Evolutionary conservation across 225 moss, liverwort and hornwort genomes (phyloP).

Genomic region (Ulota crispa): DNA sequence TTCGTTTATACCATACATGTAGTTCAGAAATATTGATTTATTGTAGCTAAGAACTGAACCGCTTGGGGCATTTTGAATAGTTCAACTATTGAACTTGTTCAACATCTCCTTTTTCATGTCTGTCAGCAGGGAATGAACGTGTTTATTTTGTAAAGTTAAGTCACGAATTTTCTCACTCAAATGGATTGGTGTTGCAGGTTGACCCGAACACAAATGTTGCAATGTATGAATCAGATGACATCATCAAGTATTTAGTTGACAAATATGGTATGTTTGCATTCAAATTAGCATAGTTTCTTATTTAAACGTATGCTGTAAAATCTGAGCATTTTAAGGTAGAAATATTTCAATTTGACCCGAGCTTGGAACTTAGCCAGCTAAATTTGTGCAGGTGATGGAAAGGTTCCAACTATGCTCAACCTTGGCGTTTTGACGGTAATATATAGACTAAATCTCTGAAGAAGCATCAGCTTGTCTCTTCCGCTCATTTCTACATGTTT

Average conservation of each 20-base stretch:
- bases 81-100: background rate
- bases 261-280: conserved; percentile 70
- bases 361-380: conserved; percentile 14
- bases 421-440: conserved; percentile 83
- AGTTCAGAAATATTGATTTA: background rate
- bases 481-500: background rate
- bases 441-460: background rate
- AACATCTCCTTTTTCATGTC: background rate
- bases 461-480: conserved; percentile 2
- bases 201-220: conserved; percentile 90
- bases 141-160: background rate
- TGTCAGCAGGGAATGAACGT: background rate
- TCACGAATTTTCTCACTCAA: background rate
- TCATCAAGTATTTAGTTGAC: conserved; percentile 91
- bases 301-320: background rate
- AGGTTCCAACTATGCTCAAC: conserved; percentile 77
- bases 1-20: background rate
- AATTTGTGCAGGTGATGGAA: conserved; percentile 81
- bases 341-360: background rate
- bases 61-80: background rate
- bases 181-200: conserved; percentile 52
- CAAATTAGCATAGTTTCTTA: background rate
- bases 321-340: background rate
- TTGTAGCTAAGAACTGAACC: background rate
- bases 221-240: conserved; percentile 96